Conservation (phyloP, 495 filamentous ascomycete species). For the Aspergillus steynii region DNA sequence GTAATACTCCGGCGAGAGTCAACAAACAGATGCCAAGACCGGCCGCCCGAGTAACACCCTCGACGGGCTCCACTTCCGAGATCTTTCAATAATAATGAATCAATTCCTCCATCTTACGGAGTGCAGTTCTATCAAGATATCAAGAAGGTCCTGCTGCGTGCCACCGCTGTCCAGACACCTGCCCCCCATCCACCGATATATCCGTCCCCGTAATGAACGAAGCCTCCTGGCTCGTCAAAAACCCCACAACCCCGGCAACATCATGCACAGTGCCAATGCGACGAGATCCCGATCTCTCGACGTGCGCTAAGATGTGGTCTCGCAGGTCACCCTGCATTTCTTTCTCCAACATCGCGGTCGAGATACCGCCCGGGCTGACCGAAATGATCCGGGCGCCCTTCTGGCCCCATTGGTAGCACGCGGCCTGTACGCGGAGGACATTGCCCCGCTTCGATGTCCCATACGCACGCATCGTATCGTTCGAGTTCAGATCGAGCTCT, state of each 20-base stretch:
- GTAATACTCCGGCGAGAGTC: neutral
- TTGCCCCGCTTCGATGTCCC: conserved; percentile 16
- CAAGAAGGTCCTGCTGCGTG: neutral
- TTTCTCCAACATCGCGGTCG: conserved; percentile 61
- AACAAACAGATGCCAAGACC: neutral
- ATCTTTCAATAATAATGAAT: neutral
- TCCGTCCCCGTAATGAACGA: conserved; percentile 17
- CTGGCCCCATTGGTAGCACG: conserved; percentile 66
- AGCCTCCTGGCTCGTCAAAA: conserved; percentile 12
- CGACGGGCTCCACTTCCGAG: neutral
- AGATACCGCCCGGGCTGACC: conserved; percentile 79
- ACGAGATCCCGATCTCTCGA: conserved; percentile 32
- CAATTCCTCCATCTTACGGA: neutral
- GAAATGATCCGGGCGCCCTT: conserved; percentile 79
- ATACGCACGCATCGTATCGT: conserved; percentile 4
- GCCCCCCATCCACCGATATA: conserved; percentile 16
- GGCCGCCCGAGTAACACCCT: neutral
- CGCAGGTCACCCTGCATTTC: conserved; percentile 28
- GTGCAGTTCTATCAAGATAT: neutral
- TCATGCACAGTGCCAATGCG: conserved; percentile 18
- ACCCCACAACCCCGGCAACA: conserved; percentile 54
- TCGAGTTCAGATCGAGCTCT: neutral
- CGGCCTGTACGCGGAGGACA: conserved; percentile 18
- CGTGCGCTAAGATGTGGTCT: conserved; percentile 43
- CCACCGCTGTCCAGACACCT: conserved; percentile 1